Percentiles rank a stretch among this genome's conserved stretches.
Conservation (phyloP, 371 early-diverging fungal species). For the Dinochytrium kinnereticum region DNA sequence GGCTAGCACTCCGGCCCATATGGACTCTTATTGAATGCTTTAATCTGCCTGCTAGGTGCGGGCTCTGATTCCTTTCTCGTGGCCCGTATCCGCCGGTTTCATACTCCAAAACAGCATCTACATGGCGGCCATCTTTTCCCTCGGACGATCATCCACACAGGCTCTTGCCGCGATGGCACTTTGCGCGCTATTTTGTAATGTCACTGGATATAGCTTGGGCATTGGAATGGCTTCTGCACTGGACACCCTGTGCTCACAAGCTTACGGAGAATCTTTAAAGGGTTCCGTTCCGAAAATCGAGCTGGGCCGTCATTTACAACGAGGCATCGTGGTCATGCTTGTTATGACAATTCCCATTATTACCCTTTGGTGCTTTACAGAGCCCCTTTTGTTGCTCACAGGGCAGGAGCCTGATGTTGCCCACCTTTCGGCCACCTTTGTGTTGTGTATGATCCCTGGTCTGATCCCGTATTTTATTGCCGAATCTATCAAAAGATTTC, state of each 20-base stretch:
- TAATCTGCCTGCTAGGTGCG: no score
- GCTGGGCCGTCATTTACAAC: constrained; percentile 78
- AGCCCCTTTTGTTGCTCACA: constrained; percentile 47
- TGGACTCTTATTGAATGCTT: no score
- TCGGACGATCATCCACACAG: constrained; percentile 58
- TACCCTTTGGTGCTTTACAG: constrained; percentile 69
- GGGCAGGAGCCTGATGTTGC: constrained; percentile 66
- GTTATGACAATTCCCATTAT: constrained; percentile 73
- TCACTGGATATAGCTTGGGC: constrained; percentile 81
- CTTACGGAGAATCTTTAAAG: constrained; percentile 52
- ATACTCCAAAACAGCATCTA: constrained; percentile 29
- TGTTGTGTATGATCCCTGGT: constrained; percentile 70
- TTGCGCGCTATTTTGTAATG: constrained; percentile 80
- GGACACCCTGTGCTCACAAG: constrained; percentile 89
- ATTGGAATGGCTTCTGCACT: constrained; percentile 78
- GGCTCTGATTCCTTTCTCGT: constrained; percentile 33
- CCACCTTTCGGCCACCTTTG: constrained; percentile 63
- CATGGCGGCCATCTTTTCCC: constrained; percentile 29
- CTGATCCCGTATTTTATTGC: constrained; percentile 75
- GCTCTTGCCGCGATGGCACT: constrained; percentile 81
- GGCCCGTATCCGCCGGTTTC: constrained; percentile 48
- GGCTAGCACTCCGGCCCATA: no score
- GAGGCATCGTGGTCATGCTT: constrained; percentile 75
- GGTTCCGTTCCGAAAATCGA: constrained; percentile 21
- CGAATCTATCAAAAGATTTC: constrained; percentile 77